Base-by-base conservation (phyloP, 1,284 basidiomycete genomes). In the Pseudozyma hubeiensis region DNA sequence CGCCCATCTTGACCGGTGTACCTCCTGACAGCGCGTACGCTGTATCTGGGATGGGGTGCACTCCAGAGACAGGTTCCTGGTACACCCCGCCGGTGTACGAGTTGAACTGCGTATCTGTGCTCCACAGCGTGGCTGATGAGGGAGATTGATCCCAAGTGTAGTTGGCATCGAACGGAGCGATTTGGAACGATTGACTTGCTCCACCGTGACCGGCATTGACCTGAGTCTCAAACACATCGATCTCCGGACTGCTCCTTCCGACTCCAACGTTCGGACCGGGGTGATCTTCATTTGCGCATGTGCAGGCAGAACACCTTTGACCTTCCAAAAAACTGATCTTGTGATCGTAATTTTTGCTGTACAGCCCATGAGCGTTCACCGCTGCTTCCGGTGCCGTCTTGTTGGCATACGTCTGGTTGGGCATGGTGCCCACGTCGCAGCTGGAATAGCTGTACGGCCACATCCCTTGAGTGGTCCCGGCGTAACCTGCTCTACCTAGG, bases 181-280 rank as follows among this genome's bases (percentile, higher is more conserved):
- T 70, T 53, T 84, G 84, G 49, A 79, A 67, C 4, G 80, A 81
- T 66, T 80, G 74, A 53, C 78, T 81, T 0, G 77, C 80, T 3
- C 8, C 11, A 0, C 66, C 72, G 29, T 60, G 63, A 0, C 66
- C 67, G 0, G n/a, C 11, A 6, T 51, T 29, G 4, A 68, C 56
- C 72, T 89, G 87, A 5, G 73, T 68, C 60, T 85, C 83, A 34
- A 83, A 67, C 10, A 85, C 54, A 58, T 85, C 84, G 30, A 85
- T 60, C 63, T 85, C 84, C 4, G 84, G 84, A 35, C 69, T 70
- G 7, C 60, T 51, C 10, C 84, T 65, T 9, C 81, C 84, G 6
- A 81, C 75, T 9, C 46, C 8, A 6, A 37, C 8, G 8, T n/a
- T n/a, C 0, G 73, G 73, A 8, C 73, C 73, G 0, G 73, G 64